Base-by-base conservation (phyloP, 2,329 filamentous ascomycete genomes). In the Xylariaceae sp. region DNA sequence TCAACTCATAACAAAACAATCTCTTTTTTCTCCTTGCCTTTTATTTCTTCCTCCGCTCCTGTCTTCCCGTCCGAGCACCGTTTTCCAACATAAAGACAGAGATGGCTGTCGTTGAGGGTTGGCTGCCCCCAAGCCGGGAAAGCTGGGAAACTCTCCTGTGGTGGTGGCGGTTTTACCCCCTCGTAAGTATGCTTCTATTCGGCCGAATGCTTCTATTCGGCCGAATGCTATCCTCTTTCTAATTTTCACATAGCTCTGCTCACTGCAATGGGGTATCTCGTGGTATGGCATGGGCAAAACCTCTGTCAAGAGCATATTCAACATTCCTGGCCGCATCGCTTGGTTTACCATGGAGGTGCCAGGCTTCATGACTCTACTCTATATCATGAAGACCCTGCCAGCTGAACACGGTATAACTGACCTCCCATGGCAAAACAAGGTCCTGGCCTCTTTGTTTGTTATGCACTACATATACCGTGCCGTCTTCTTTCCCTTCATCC, bases 211-310 rank as follows among this genome's bases (percentile, higher is more conserved):
- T n/a, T n/a, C n/a, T n/a, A n/a, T n/a, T n/a, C n/a, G n/a, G n/a
- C n/a, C 15, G 39, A 33, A 38, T 34, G n/a, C 19, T 28, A 12
- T 19, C 6, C 34, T 24, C n/a, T 29, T 34, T 42, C 49, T 39
- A 48, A 22, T n/a, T 15, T 34, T 41, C 11, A 15, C 35, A 6
- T 46, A 95, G 89, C 58, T 89, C 49, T 83, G 83, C 0, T 76
- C 80, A 1, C 38, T 79, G 17, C 89, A 95, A 79, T 94, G 85
- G 83, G 44, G 83, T 42, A 68, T 75, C n/a, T 76, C 79, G 41
- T 95, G 80, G 76, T 93, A 96, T 63, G 87, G 87, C 38, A 89
- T 91, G 71, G 93, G 93, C 63, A 97, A 97, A 67, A 95, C 90
- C 3, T 95, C 89, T 3, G 75, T 81, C 15, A 59, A 73, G 3